These are phyloP conservation scores for Pyrus hybrid DNA, from an alignment of 331 rosid species.

Conservation along the genomic window DNA sequence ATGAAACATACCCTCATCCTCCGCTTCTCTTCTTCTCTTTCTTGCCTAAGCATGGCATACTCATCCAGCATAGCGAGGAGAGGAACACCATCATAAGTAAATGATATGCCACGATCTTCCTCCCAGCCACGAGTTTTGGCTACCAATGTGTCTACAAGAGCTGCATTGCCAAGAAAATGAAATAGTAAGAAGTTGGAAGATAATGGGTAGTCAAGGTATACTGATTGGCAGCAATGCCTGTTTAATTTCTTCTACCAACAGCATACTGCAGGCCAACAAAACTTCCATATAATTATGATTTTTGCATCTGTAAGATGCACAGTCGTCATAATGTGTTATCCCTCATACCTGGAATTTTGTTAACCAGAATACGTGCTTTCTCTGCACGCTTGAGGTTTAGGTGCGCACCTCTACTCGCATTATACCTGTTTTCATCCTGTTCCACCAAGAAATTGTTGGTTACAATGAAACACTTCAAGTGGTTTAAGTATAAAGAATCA, in stretches of 20 bases:
- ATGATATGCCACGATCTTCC: slow-evolving; percentile 68
- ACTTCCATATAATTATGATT: not conserved
- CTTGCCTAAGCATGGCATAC: slow-evolving; percentile 91
- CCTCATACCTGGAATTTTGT: slow-evolving; percentile 74
- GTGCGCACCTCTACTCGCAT: slow-evolving; percentile 96
- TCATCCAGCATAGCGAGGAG: slow-evolving; percentile 95
- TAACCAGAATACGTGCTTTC: slow-evolving; percentile 84
- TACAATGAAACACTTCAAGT: not conserved
- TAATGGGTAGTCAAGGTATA: not conserved
- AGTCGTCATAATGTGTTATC: not conserved
- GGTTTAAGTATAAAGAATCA: not conserved
- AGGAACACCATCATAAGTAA: slow-evolving; percentile 83
- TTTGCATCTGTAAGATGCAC: not conserved
- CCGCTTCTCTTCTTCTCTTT: slow-evolving; percentile 89
- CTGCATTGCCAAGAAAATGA: slow-evolving; percentile 34
- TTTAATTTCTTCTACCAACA: not conserved
- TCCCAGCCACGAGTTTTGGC: slow-evolving; percentile 94
- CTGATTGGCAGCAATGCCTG: not conserved
- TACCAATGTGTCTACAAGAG: slow-evolving; percentile 77
- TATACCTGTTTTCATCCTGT: slow-evolving; percentile 95
- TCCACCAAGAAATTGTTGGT: slow-evolving; percentile 24
- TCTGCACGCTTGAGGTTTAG: slow-evolving; percentile 93
- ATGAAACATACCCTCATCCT: slow-evolving; percentile 59
- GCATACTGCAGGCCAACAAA: not conserved
- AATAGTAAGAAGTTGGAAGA: not conserved